Evolutionary conservation across 345 rosid genomes (phyloP), one percentile per base, ranked within the genome.

Genomic region (Bruguiera gymnorhiza): DNA sequence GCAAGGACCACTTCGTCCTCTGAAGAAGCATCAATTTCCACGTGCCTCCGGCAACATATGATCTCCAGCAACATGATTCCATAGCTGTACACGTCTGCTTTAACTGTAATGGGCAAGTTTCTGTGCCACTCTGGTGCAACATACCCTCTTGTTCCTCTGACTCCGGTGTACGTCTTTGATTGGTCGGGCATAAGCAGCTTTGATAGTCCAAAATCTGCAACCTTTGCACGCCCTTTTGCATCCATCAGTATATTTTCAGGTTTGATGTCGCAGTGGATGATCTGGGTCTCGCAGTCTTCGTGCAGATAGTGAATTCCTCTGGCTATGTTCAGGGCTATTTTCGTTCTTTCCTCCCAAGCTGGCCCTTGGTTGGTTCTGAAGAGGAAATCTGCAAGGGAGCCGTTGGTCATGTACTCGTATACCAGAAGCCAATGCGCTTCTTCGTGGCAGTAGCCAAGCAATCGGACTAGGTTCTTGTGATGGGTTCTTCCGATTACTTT

Each of bases 391-490:
- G 75, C 71, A n/a, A 79, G 23, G 0, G 69, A 46, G 53, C 81
- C 80, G 6, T 76, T 76, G 26, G 74, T 69, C 72, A 79, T 48
- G 69, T 66, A 65, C 71, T 82, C 85, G 29, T 78, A 78, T 20
- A 82, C 69, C 59, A 82, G 43, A 4, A 78, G 48, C 19, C 60
- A 63, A 39, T 75, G 66, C 8, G 65, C 51, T 21, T 73, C 82
- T 8, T 78, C 73, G 16, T 64, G 68, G 32, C 80, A 81, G 53
- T 56, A 81, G n/a, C 85, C 85, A 3, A 75, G 37, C 62, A 81
- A 63, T 46, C 46, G 56, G 23, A 81, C 80, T 10, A 81, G 70
- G 60, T 78, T 81, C 76, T 66, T 78, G 72, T 81, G 85, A 63
- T 78, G 71, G 6, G 85, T 81, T 30, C 65, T 68, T 30, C 82